Conservation (phyloP, 116 monocot species). For the Posidonia oceanica region DNA sequence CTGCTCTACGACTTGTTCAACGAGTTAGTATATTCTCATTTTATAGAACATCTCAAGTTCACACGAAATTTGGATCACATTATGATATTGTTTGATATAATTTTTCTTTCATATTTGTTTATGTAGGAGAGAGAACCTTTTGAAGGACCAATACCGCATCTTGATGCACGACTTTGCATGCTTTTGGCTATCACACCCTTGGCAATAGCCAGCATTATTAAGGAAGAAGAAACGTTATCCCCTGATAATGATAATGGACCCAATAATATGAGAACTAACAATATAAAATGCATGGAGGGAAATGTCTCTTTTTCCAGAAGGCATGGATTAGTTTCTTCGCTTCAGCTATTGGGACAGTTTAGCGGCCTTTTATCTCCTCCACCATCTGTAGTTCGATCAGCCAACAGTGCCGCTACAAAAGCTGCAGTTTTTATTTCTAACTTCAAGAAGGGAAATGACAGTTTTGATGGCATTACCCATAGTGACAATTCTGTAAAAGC, state of each 20-base stretch:
- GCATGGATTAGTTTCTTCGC: conserved; percentile 64
- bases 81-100: neutral
- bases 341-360: conserved; percentile 65
- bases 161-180: conserved; percentile 77
- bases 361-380: conserved; percentile 65
- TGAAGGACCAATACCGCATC: conserved; percentile 82
- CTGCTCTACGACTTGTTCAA: conserved; percentile 74
- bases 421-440: conserved; percentile 59
- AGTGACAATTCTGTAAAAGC: conserved; percentile 47
- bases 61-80: neutral
- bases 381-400: conserved; percentile 43
- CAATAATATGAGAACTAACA: neutral
- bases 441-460: conserved; percentile 31
- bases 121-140: conserved; percentile 58
- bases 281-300: conserved; percentile 17
- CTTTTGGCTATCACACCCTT: conserved; percentile 71
- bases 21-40: conserved; percentile 40
- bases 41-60: conserved; percentile 3
- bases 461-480: conserved; percentile 15
- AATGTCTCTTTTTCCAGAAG: conserved; percentile 39
- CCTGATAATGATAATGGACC: neutral
- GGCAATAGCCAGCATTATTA: conserved; percentile 48
- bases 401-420: conserved; percentile 80
- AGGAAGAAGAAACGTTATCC: conserved; percentile 26
- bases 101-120: conserved; percentile 1